Evolutionary conservation across 805 yeast species (phyloP).

Genomic region (Saccharomycopsis microspora): DNA sequence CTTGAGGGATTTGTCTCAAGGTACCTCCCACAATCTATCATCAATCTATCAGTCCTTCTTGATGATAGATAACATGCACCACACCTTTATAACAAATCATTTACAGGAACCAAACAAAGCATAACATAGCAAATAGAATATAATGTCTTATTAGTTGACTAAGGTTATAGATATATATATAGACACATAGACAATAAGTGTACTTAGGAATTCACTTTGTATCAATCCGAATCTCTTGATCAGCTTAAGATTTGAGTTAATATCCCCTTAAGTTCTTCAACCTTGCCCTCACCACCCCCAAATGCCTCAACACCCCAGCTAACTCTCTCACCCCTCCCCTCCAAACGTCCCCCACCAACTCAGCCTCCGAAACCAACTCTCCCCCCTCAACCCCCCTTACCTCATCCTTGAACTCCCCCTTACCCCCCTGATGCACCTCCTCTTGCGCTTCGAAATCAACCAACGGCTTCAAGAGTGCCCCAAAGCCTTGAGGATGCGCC

Average conservation of each 20-base stretch:
- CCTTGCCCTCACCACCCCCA: not conserved
- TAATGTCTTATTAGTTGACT: no score
- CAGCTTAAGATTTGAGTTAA: not conserved
- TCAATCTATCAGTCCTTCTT: no score
- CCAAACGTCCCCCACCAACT: constrained; percentile 8
- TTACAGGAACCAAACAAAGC: no score
- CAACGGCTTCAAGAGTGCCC: constrained; percentile 3
- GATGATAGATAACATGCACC: no score
- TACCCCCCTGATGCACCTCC: not conserved
- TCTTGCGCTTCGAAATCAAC: constrained; percentile 1
- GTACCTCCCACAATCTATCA: no score
- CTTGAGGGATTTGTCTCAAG: no score
- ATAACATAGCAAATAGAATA: no score
- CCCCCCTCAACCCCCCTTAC: constrained; percentile 1
- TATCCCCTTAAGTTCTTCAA: not conserved
- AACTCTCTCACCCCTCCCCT: not conserved
- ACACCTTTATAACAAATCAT: no score
- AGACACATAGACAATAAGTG: no score
- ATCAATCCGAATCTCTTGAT: no score
- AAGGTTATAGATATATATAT: no score
- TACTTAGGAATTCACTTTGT: no score
- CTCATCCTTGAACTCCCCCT: constrained; percentile 31
- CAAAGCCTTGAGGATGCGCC: constrained; percentile 24
- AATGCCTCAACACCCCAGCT: not conserved
- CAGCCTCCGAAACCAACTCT: not conserved